Base-by-base conservation (phyloP, 345 rosid species). In the Hypericum perforatum region DNA sequence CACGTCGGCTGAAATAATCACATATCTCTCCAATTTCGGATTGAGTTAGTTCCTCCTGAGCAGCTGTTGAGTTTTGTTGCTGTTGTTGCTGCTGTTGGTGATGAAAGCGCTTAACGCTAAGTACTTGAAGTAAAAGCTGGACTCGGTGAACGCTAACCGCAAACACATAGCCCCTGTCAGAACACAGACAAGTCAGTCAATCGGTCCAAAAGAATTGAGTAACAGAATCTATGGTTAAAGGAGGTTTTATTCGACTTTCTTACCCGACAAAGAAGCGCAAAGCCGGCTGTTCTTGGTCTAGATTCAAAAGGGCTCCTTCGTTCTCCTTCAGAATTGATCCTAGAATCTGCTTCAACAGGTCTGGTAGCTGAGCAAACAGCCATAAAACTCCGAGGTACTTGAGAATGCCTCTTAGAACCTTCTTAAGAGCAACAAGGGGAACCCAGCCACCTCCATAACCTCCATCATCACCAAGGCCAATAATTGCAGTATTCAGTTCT, bases 371-470 rank as follows among this genome's bases (percentile, higher is more conserved):
- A 9, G 94, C 87, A 65, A 94, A 89, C 45, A 94, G 75, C 99
- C 97, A 94, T 9, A 94, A 80, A 57, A 89, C 99, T 43, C 99
- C 99, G 41, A 94, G 94, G 63, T 84, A 94, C 72, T 94, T 94
- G 41, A 94, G 91, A 63, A 94, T 84, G 56, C 97, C 99, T 45
- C 97, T 81, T 29, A 94, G 63, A 58, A 89, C 99, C 81, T 86
- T 94, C 81, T 94, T 89, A 55, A 94, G 97, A 53, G 95, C 99
- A 54, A 94, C 89, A 76, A 94, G 92, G 49, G 99, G 99, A 70
- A 94, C 99, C 97, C 95, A 94, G 49, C 95, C 99, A 56, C 97
- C 99, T 29, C 95, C 97, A 76, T 94, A 89, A 43, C 97, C 99
- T 63, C 99, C 99, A 82, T 94, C 99, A 56, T 94, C 97, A 53